A percentile compares a stretch with the other conserved stretches of the same genome.
Evolutionary conservation across 1,284 basidiomycete genomes (phyloP).

Genomic region (Irpex sp.): DNA sequence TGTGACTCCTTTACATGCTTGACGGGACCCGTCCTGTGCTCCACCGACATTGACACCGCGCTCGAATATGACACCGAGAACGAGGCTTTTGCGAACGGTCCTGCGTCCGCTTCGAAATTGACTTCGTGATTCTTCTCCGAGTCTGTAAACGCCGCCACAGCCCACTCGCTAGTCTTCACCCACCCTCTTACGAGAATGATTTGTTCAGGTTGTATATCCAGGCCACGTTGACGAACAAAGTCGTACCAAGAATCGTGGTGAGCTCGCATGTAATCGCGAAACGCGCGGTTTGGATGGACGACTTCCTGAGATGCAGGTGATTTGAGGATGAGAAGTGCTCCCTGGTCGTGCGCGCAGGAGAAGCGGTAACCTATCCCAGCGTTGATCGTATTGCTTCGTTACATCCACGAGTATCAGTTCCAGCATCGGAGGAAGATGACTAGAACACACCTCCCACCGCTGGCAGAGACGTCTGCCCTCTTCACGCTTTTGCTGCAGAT

Average conservation of each 20-base stretch:
- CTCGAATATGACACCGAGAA: conserved; percentile 2
- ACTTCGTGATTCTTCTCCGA: background rate
- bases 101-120: background rate
- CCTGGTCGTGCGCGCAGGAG: conserved; percentile 5
- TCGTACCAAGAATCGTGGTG: conserved; percentile 5
- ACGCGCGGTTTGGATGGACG: conserved; percentile 1
- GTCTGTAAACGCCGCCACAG: conserved; percentile 4
- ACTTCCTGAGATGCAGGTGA: background rate
- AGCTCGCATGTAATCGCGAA: conserved; percentile 4
- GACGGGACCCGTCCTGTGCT: conserved; percentile 3
- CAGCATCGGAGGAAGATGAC: background rate
- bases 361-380: background rate
- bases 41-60: background rate
- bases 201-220: background rate
- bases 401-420: background rate
- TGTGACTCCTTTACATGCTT: background rate
- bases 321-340: conserved; percentile 7
- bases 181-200: conserved; percentile 8
- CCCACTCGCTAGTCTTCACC: conserved; percentile 7
- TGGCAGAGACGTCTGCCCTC: background rate
- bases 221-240: background rate
- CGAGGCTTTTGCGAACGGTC: background rate
- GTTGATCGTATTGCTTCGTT: background rate
- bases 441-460: background rate
- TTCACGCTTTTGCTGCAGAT: background rate